Percentiles rank a stretch among this genome's conserved stretches.
Evolutionary conservation across 805 yeast genomes (phyloP).

Genomic region (Candida verbasci): DNA sequence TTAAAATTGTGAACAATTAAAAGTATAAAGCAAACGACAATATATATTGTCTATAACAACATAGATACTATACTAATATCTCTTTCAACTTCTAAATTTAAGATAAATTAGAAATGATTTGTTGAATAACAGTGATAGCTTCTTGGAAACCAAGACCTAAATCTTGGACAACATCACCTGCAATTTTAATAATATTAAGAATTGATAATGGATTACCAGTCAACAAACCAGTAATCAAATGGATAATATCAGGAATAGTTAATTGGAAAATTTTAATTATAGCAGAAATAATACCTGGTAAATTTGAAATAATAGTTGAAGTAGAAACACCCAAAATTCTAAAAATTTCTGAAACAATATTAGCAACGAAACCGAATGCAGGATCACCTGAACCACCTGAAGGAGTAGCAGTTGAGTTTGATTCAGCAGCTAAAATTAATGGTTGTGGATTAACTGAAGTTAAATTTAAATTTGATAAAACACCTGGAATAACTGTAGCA

Average conservation of each 20-base stretch:
- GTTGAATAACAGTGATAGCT: slow-evolving; percentile 1
- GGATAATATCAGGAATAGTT: slow-evolving; percentile 2
- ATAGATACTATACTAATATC: too few species aligned
- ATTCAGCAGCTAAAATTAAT: background rate
- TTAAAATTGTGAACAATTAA: too few species aligned
- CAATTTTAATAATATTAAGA: background rate
- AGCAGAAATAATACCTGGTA: slow-evolving; percentile 3
- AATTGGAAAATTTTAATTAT: background rate
- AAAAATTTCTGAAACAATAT: background rate
- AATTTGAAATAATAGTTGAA: slow-evolving; percentile 2
- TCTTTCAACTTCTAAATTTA: background rate
- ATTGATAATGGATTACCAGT: slow-evolving; percentile 2
- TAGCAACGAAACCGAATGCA: background rate
- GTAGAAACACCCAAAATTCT: slow-evolving; percentile 1
- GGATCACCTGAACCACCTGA: background rate
- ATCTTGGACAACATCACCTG: background rate
- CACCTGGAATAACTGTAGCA: background rate
- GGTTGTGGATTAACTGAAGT: slow-evolving; percentile 1
- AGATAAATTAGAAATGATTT: slow-evolving; percentile 1
- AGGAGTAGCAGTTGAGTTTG: background rate
- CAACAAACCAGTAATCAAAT: background rate
- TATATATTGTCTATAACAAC: too few species aligned
- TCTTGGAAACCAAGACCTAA: background rate
- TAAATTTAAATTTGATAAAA: background rate
- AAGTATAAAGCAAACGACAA: too few species aligned